These are phyloP conservation scores for Agaricales sp. DNA, from an alignment of 1,284 basidiomycete genomes.

Conservation along the genomic window DNA sequence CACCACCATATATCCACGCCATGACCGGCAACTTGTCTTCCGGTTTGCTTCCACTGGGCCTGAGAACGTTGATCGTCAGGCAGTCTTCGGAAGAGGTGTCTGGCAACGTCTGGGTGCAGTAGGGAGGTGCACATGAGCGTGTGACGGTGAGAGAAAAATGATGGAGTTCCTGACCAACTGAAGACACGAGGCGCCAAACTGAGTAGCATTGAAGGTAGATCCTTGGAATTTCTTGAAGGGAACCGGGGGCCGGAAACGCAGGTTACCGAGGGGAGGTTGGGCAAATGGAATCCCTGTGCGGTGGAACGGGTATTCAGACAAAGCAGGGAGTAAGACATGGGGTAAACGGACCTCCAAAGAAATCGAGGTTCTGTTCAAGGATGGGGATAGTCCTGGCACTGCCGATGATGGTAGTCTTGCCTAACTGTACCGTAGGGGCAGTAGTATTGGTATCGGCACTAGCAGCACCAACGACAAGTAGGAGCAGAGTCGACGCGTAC, in stretches of 20 bases:
- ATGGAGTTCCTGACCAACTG: slow-evolving; percentile 9
- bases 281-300: slow-evolving; percentile 19
- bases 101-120: not conserved
- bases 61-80: slow-evolving; percentile 19
- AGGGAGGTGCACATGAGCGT: too few species aligned
- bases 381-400: not conserved
- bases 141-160: too few species aligned
- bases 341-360: not conserved
- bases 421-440: not conserved
- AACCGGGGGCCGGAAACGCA: slow-evolving; percentile 16
- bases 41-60: slow-evolving; percentile 11
- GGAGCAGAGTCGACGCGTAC: not conserved
- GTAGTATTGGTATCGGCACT: not conserved
- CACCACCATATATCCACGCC: slow-evolving; percentile 21
- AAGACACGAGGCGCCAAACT: slow-evolving; percentile 14
- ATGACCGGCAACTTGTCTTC: slow-evolving; percentile 15
- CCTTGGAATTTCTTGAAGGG: slow-evolving; percentile 5
- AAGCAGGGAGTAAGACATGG: not conserved
- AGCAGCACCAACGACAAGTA: not conserved
- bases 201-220: slow-evolving; percentile 12
- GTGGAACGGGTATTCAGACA: not conserved
- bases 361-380: not conserved
- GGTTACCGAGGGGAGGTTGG: slow-evolving; percentile 13
- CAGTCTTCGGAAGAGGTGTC: slow-evolving; percentile 17
- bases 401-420: not conserved